Base-by-base conservation (phyloP, 805 yeast genomes). In the Wickerhamomyces silvicola region DNA sequence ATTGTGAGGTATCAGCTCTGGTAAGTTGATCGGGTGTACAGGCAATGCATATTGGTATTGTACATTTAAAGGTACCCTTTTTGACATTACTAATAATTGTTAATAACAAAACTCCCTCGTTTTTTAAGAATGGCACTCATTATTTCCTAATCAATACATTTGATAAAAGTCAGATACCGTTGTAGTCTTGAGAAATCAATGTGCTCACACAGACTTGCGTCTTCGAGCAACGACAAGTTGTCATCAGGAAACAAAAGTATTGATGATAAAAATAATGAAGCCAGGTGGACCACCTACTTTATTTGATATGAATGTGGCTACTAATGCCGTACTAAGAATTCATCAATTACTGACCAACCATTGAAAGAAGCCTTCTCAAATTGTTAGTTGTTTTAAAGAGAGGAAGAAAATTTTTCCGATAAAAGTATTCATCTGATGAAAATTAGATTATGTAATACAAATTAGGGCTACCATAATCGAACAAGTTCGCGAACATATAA, bases 151-250 rank as follows among this genome's bases (percentile, higher is more conserved):
- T n/a, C n/a, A n/a, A n/a, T n/a, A n/a, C n/a, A n/a, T 24, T 13
- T 15, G 15, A 18, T 18, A 11, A 19, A 28, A 46, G 27, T 81
- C 94, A 84, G 94, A 84, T 84, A 84, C 94, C 94, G 94, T 84
- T 84, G 94, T 84, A 84, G 95, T 84, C 94, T 78, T 73, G 77
- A 72, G 78, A 71, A 76, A 75, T 73, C 78, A 62, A 54, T 71
- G 80, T 70, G 78, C 82, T 69, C 73, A 75, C 84, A 77, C 52
- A 47, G 75, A 56, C 53, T 45, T 46, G 36, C 44, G 54, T 55
- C 68, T 65, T 67, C 72, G 54, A 64, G 70, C 68, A 57, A 62
- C 61, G 46, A 33, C 40, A 41, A 41, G 31, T 40, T 50, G 42
- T 57, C 60, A 56, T 57, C 62, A 56, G 30, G 12, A 28, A 33